Evolutionary conservation across 768 basidiomycete species (phyloP).

Genomic region (Wakefieldia striispora): DNA sequence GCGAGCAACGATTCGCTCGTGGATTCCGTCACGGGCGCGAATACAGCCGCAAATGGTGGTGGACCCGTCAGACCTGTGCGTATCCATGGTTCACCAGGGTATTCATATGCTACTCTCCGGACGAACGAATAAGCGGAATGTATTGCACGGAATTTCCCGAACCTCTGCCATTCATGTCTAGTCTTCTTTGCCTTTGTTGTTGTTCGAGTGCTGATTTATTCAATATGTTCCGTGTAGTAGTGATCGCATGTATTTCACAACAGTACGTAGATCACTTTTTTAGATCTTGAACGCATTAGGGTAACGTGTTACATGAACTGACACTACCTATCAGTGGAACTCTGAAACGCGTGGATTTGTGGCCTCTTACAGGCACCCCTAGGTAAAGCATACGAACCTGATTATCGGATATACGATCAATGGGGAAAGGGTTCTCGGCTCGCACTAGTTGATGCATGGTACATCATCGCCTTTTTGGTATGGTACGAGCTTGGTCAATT

Average conservation of each 20-base stretch:
- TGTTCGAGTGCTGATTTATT: conserved; percentile 8
- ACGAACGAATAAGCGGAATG: conserved; percentile 9
- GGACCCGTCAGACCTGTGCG: conserved; percentile 20
- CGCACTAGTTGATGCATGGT: no score
- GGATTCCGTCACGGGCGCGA: conserved; percentile 24
- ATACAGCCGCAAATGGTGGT: conserved; percentile 25
- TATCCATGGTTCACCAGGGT: conserved; percentile 17
- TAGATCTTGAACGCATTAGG: not conserved
- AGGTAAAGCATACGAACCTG: no score
- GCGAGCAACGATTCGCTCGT: conserved; percentile 27
- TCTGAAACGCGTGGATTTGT: no score
- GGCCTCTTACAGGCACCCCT: no score
- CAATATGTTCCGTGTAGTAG: conserved; percentile 5
- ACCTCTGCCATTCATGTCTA: no score
- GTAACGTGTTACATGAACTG: not conserved
- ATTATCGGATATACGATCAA: no score
- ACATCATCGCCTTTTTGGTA: no score
- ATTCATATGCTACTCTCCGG: conserved; percentile 15
- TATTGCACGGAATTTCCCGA: no score
- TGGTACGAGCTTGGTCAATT: no score
- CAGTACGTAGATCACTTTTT: not conserved
- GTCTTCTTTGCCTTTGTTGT: not conserved
- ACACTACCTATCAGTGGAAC: not conserved
- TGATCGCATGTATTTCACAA: conserved; percentile 3
- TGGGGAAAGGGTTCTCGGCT: no score